Percentiles rank a stretch among this genome's conserved stretches.
These are phyloP conservation scores for Phalaenopsis equestris DNA, from an alignment of 106 monocot species.

Conservation along the genomic window DNA sequence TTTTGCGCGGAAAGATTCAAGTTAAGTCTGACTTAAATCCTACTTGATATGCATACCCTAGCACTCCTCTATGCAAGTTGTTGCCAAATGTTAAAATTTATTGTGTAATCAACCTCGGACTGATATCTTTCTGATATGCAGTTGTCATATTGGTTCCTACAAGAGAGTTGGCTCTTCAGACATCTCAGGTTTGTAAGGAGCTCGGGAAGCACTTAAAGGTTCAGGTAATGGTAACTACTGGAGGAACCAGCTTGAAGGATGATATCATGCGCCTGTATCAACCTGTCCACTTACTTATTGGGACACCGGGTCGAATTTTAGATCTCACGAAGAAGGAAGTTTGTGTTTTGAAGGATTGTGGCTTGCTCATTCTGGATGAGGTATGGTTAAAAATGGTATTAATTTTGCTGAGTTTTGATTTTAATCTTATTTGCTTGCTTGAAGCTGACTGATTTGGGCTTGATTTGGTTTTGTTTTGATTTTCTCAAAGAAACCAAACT, in stretches of 20 bases:
- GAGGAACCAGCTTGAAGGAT: conserved; percentile 90
- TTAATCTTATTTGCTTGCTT: neutral
- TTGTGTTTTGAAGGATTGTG: conserved; percentile 69
- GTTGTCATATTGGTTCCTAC: conserved; percentile 95
- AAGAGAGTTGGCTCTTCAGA: conserved; percentile 84
- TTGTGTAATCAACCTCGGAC: no score
- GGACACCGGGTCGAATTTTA: conserved; percentile 85
- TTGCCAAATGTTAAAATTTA: no score
- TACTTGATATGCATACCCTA: no score
- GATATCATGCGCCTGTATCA: conserved; percentile 92
- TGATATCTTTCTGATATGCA: conserved; percentile 11
- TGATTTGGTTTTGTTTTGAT: no score
- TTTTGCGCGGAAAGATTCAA: no score
- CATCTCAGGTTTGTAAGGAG: conserved; percentile 93
- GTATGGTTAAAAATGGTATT: conserved; percentile 17
- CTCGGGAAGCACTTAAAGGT: conserved; percentile 86
- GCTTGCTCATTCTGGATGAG: conserved; percentile 94
- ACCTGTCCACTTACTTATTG: conserved; percentile 87
- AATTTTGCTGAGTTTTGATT: neutral
- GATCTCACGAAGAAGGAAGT: conserved; percentile 84
- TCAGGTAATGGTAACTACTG: conserved; percentile 93
- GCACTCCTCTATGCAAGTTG: no score
- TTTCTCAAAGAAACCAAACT: no score
- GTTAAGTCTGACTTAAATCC: no score
- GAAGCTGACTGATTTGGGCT: neutral